phyloP scores from a whole-genome alignment of 2,329 filamentous ascomycete genomes.

The Aspergillus sergii region DNA sequence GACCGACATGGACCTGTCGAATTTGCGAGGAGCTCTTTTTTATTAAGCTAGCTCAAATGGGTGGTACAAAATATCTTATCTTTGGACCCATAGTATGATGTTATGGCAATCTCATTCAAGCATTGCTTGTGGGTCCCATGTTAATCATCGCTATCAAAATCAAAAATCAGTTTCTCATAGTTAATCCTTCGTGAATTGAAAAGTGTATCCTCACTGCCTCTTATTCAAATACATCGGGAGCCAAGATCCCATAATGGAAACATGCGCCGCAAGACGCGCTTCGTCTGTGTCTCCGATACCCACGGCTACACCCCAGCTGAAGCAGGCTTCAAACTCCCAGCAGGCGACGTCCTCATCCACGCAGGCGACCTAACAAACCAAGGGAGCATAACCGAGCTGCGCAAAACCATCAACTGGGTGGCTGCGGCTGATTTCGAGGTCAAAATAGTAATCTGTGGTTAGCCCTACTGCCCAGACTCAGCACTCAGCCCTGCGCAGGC shows the following conservation, averaged over 20 bases:
- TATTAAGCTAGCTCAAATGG: not conserved
- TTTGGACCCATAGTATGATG: not conserved
- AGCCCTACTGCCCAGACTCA: slow-evolving; percentile 13
- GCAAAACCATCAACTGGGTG: slow-evolving; percentile 57
- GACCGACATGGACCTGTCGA: not conserved
- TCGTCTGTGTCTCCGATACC: slow-evolving; percentile 63
- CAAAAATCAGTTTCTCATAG: not conserved
- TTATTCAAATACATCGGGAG: not conserved
- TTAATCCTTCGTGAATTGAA: not conserved
- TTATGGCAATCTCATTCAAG: not conserved
- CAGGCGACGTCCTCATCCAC: slow-evolving; percentile 61
- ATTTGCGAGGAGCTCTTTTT: not conserved
- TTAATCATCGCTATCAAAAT: not conserved
- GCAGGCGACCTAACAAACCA: slow-evolving; percentile 62
- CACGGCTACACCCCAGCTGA: slow-evolving; percentile 55
- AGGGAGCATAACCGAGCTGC: slow-evolving; percentile 55
- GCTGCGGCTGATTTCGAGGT: slow-evolving; percentile 55
- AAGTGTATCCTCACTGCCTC: not conserved
- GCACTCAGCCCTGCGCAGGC: not conserved
- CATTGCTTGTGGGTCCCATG: not conserved
- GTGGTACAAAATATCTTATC: not conserved
- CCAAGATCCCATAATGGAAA: not conserved
- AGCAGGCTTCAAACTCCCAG: slow-evolving; percentile 54
- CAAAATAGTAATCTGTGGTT: slow-evolving; percentile 60
- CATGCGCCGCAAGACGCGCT: slow-evolving; percentile 49